Percentiles rank a stretch among this genome's conserved stretches.
phyloP scores from a whole-genome alignment of 1,139 yeast species.

The Tardiomyces depauwii region DNA sequence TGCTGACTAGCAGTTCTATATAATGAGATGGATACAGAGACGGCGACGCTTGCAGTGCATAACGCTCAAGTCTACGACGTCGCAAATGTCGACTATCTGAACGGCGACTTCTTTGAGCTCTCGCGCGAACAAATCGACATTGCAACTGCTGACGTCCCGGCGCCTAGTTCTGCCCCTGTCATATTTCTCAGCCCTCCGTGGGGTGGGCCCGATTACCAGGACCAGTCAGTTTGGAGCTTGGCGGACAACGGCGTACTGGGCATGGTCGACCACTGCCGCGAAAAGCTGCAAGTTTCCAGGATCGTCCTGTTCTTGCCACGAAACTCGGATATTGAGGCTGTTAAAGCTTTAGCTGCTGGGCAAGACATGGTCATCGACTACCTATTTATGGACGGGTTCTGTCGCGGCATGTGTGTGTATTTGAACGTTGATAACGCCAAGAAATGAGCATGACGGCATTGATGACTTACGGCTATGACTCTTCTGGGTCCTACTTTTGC shows the following conservation, averaged over 20 bases:
- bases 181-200: slow-evolving; percentile 1
- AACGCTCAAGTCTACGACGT: slow-evolving; percentile 68
- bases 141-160: no score
- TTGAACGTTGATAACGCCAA: neutral
- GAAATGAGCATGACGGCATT: no score
- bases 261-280: neutral
- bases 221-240: neutral
- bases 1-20: slow-evolving; percentile 36
- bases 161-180: slow-evolving; percentile 13
- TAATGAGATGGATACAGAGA: slow-evolving; percentile 52
- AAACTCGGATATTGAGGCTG: neutral
- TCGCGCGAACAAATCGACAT: slow-evolving; percentile 2
- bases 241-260: neutral
- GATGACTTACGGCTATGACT: no score
- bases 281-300: neutral
- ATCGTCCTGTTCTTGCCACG: slow-evolving; percentile 1
- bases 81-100: slow-evolving; percentile 36
- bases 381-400: neutral
- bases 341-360: neutral
- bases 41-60: slow-evolving; percentile 54
- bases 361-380: neutral
- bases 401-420: slow-evolving; percentile 1
- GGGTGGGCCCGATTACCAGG: slow-evolving; percentile 1
- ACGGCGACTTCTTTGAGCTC: slow-evolving; percentile 43
- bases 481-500: no score